Evolutionary conservation across 2,329 filamentous ascomycete genomes (phyloP).

Genomic region (Aspergillus piperis): DNA sequence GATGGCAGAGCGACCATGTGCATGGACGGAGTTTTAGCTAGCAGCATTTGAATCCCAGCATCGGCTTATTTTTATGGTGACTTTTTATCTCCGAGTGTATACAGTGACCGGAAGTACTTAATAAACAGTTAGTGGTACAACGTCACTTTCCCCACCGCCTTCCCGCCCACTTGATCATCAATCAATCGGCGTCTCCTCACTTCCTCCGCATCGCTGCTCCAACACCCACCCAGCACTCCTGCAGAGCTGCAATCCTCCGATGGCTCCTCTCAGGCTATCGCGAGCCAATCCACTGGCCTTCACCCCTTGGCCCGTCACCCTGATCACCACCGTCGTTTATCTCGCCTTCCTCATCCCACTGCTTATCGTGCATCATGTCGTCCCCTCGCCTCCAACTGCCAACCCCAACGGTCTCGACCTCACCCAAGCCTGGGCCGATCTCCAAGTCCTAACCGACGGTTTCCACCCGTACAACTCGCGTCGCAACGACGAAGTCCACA

Average conservation of each 20-base stretch:
- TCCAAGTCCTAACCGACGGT: slow-evolving; percentile 70
- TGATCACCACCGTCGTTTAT: slow-evolving; percentile 76
- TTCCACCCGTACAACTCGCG: slow-evolving; percentile 90
- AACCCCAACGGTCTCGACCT: slow-evolving; percentile 70
- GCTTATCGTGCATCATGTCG: slow-evolving; percentile 72
- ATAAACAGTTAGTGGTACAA: not conserved
- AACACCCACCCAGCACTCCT: slow-evolving; percentile 1
- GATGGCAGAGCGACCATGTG: not conserved
- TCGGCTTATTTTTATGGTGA: not conserved
- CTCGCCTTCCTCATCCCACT: slow-evolving; percentile 73
- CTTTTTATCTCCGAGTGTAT: not conserved
- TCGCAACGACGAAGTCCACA: slow-evolving; percentile 76
- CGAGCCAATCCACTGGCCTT: slow-evolving; percentile 65
- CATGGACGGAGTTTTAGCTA: not conserved
- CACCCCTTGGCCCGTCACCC: slow-evolving; percentile 74
- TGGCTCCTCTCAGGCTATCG: slow-evolving; percentile 34
- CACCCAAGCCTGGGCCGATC: slow-evolving; percentile 81
- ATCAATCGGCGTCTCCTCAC: not conserved
- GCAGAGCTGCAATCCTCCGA: slow-evolving; percentile 22
- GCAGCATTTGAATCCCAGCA: not conserved
- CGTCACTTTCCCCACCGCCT: not conserved
- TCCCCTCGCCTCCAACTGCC: slow-evolving; percentile 66
- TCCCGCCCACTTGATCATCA: not conserved
- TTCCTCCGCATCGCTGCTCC: not conserved
- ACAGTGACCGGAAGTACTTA: no score